Evolutionary conservation across 2,329 filamentous ascomycete species (phyloP).

Genomic region (Cytospora schulzeri): DNA sequence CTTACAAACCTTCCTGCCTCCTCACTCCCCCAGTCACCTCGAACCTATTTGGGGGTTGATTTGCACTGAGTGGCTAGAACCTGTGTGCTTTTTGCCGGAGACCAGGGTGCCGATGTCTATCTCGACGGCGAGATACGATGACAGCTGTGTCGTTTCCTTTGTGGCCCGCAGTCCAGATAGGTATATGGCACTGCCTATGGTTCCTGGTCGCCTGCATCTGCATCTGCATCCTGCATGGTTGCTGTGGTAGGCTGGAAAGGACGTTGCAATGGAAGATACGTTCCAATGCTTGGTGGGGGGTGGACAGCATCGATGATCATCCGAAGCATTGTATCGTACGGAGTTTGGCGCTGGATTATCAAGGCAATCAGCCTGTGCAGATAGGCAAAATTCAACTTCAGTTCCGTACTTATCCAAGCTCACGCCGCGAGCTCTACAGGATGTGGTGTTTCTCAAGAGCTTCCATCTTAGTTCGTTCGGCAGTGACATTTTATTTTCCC

Average conservation of each 20-base stretch:
- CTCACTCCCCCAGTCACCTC: constrained; percentile 1
- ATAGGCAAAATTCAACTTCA: background rate
- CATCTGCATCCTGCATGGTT: background rate
- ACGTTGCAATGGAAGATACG: background rate
- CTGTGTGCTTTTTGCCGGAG: constrained; percentile 4
- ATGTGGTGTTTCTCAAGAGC: background rate
- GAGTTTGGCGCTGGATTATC: background rate
- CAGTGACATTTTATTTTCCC: background rate
- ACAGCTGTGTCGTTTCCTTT: too few species aligned
- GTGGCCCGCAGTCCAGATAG: background rate
- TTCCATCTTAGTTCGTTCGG: background rate
- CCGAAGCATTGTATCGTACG: background rate
- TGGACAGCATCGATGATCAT: background rate
- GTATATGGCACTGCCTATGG: background rate
- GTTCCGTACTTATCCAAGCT: background rate
- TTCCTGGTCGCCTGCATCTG: background rate
- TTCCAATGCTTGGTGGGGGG: background rate
- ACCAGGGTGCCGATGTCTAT: background rate
- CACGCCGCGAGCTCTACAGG: background rate
- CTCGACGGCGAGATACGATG: background rate
- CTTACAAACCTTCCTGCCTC: constrained; percentile 3
- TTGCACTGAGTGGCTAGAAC: background rate
- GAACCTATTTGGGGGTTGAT: background rate
- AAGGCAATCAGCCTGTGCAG: background rate
- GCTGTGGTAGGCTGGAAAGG: background rate